A percentile compares a stretch with the other conserved stretches of the same genome.
Conservation (phyloP, 2,329 filamentous ascomycete species). For the Diaporthe nobilis region DNA sequence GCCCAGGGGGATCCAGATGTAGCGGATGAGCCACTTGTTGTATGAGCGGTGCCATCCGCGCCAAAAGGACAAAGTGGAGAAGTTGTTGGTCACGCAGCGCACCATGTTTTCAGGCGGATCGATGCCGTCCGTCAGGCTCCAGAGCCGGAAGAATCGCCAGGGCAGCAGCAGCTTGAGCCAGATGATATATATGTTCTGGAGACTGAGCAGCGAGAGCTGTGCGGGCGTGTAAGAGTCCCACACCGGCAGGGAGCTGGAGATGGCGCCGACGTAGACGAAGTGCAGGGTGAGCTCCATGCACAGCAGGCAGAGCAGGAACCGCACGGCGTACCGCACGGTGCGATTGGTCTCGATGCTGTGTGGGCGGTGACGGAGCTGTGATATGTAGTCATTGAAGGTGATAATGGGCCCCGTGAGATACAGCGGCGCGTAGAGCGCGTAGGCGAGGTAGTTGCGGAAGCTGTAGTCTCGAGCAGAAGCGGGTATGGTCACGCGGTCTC, state of each 20-base stretch:
- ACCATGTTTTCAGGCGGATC: constrained; percentile 99
- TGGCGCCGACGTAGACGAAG: constrained; percentile 93
- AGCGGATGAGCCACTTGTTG: constrained; percentile 94
- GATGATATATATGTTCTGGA: constrained; percentile 96
- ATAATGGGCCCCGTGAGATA: constrained; percentile 95
- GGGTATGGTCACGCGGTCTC: constrained; percentile 85
- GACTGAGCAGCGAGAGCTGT: constrained; percentile 91
- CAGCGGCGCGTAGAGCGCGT: constrained; percentile 90
- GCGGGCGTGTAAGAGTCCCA: constrained; percentile 90
- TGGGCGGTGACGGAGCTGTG: constrained; percentile 82
- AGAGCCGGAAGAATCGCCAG: constrained; percentile 99
- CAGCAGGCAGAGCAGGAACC: constrained; percentile 84
- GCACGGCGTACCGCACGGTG: constrained; percentile 84
- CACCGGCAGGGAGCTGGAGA: constrained; percentile 82
- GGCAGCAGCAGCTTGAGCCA: constrained; percentile 98
- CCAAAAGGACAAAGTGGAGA: constrained; percentile 93
- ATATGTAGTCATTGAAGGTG: constrained; percentile 98
- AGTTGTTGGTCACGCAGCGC: constrained; percentile 95
- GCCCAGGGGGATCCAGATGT: constrained; percentile 93
- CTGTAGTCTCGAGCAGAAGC: constrained; percentile 79
- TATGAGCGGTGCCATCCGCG: constrained; percentile 95
- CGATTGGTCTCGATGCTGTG: constrained; percentile 79
- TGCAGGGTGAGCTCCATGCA: constrained; percentile 94
- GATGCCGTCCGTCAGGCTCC: constrained; percentile 89
- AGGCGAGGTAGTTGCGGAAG: constrained; percentile 91